Base-by-base conservation (phyloP, 192 early-diverging fungal genomes). In the Gamsiella multidivaricata region DNA sequence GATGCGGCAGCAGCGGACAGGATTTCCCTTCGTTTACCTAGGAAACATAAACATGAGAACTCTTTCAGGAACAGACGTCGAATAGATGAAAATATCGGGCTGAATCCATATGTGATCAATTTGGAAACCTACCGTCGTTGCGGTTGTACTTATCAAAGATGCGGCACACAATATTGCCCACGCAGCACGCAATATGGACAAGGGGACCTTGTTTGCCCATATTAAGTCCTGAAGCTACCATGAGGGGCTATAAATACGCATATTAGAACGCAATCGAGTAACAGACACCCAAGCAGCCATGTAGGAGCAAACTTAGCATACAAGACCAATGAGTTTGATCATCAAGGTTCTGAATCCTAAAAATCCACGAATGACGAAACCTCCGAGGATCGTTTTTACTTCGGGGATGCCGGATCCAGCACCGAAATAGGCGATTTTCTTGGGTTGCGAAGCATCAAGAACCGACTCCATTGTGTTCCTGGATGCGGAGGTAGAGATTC, bases 121-220 rank as follows among this genome's bases (percentile, higher is more conserved):
- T 18, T 10, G 15, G 23, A n/a, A 8, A 8, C 54, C 11, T 72
- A 72, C 73, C 73, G 54, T 98, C 96, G 79, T 98, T 98, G 22
- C 90, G 86, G 73, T 90, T 89, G 76, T 94, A 98, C 79, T 97
- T 98, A 67, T 91, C 88, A 80, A 97, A 98, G 26, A 97, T 85
- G 31, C 94, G 87, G 15, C 93, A 91, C 43, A 92, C 88, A 33
- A 97, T 91, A 82, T 96, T 95, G 33, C 92, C 96, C 28, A 95
- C 87, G 55, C 94, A 95, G 61, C 94, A 93, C 1, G 93, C 95
- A 14, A 98, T 88, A 76, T 97, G 96, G 14, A 98, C 94, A 81
- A 98, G 91, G 0, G 97, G 97, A 0, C 96, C 97, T 82, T 98
- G 95, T 76, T 94, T 94, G 50, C 97, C 97, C 46, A 94, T 89